These are phyloP conservation scores for Blastobotrys peoriensis DNA, from an alignment of 805 yeast genomes.

Conservation along the genomic window DNA sequence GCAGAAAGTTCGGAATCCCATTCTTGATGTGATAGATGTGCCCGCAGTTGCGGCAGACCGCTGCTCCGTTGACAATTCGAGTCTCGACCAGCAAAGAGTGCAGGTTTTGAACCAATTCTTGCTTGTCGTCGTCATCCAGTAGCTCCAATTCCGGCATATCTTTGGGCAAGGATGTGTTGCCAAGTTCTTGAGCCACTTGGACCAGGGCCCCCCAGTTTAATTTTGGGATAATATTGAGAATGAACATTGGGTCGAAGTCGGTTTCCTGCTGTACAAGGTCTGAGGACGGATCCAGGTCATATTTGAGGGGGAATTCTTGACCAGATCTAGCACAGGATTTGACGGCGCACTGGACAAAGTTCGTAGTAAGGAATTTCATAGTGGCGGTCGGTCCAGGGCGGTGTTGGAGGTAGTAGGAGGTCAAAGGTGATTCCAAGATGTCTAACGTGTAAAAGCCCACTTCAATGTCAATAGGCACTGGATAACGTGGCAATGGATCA, in stretches of 20 bases:
- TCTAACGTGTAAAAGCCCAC: too few species aligned
- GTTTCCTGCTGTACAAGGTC: constrained; percentile 64
- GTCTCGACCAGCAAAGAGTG: constrained; percentile 80
- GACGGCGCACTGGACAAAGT: constrained; percentile 91
- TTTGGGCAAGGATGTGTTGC: constrained; percentile 22
- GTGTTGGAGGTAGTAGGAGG: too few species aligned
- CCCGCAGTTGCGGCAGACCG: constrained; percentile 81
- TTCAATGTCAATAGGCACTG: too few species aligned
- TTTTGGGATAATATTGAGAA: constrained; percentile 68
- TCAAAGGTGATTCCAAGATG: too few species aligned
- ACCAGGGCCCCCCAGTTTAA: constrained; percentile 85
- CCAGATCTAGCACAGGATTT: constrained; percentile 68
- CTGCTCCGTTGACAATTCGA: constrained; percentile 77
- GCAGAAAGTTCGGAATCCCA: constrained; percentile 85
- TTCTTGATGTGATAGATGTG: constrained; percentile 88
- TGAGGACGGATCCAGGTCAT: constrained; percentile 28
- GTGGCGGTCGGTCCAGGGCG: constrained; percentile 1
- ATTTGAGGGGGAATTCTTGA: constrained; percentile 76
- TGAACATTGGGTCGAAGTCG: constrained; percentile 78
- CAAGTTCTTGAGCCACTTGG: constrained; percentile 65
- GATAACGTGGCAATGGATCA: too few species aligned
- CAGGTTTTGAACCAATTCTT: constrained; percentile 60
- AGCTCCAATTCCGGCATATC: constrained; percentile 27
- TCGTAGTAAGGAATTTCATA: constrained; percentile 94
- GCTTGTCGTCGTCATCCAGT: neutral